A percentile compares a stretch with the other conserved stretches of the same genome.
These are phyloP conservation scores for Perkinsus chesapeaki DNA, from an alignment of 169 alveolate species.

Conservation along the genomic window DNA sequence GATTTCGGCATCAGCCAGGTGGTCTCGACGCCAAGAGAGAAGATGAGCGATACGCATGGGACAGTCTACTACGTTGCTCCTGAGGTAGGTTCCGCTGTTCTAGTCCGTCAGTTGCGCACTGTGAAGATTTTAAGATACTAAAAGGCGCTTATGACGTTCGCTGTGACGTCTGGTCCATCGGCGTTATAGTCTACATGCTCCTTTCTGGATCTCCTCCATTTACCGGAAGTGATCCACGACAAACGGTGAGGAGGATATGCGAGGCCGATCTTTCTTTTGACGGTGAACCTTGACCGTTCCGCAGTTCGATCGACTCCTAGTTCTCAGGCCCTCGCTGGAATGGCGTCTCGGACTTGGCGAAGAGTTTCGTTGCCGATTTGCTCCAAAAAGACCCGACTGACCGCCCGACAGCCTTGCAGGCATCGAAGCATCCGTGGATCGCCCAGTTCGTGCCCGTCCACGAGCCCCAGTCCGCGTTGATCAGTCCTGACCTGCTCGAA, in stretches of 20 bases:
- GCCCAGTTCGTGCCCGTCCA: slow-evolving; percentile 14
- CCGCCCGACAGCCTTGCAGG: slow-evolving; percentile 58
- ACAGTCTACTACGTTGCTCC: slow-evolving; percentile 88
- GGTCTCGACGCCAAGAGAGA: slow-evolving; percentile 17
- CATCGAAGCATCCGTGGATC: slow-evolving; percentile 61
- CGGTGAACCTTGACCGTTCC: not conserved
- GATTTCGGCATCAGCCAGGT: slow-evolving; percentile 42
- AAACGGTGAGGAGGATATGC: not conserved
- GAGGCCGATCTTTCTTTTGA: not conserved
- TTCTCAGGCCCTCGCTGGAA: slow-evolving; percentile 33
- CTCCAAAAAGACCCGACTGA: slow-evolving; percentile 48
- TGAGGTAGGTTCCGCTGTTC: slow-evolving; percentile 54
- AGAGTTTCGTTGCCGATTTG: slow-evolving; percentile 44
- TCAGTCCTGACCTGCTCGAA: not conserved
- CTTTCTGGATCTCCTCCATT: slow-evolving; percentile 79
- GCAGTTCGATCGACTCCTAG: not conserved
- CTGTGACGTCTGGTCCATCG: slow-evolving; percentile 88
- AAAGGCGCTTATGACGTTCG: slow-evolving; percentile 76
- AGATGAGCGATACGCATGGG: slow-evolving; percentile 56
- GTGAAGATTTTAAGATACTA: not conserved
- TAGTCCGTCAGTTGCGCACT: not conserved
- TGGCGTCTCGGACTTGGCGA: slow-evolving; percentile 47
- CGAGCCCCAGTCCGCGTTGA: not conserved
- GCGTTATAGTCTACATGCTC: slow-evolving; percentile 79
- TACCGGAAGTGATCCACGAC: slow-evolving; percentile 28